Percentiles rank a stretch among this genome's conserved stretches.
Evolutionary conservation across 176 grass and related monocot genomes (phyloP).

Genomic region (Rhynchospora breviuscula): DNA sequence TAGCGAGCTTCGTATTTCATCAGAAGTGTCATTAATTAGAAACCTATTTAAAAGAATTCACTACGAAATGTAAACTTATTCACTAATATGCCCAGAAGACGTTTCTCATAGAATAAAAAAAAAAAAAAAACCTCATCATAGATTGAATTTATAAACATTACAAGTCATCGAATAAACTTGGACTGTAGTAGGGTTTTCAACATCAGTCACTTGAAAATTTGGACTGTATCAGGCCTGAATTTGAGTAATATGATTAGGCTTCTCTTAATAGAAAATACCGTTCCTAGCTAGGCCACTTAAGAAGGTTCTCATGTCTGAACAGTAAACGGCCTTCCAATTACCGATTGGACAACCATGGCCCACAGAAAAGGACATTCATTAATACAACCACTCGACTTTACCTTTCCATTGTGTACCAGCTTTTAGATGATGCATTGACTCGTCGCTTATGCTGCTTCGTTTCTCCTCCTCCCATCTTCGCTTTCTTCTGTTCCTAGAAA

Average conservation of each 20-base stretch:
- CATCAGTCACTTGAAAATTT: neutral
- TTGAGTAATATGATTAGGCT: neutral
- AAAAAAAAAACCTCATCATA: neutral
- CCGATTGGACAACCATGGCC: neutral
- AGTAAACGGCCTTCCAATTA: neutral
- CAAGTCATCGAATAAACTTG: neutral
- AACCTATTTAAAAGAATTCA: no score
- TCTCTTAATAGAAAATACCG: neutral
- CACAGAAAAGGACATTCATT: neutral
- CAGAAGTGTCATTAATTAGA: no score
- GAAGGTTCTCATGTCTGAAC: neutral
- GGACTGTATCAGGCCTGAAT: neutral
- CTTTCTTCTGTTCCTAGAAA: neutral
- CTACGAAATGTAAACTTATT: no score
- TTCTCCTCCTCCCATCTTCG: conserved; percentile 25
- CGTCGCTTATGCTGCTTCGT: conserved; percentile 12
- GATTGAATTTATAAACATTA: neutral
- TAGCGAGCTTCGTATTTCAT: no score
- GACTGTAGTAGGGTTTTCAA: neutral
- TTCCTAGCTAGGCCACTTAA: neutral
- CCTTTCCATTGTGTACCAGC: conserved; percentile 1
- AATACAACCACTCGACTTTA: neutral
- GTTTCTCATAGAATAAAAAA: neutral
- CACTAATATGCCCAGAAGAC: no score
- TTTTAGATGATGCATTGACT: conserved; percentile 6